Evolutionary conservation across 2,329 filamentous ascomycete genomes (phyloP), one percentile per base, ranked within the genome.

Genomic region (Parastagonospora avenae): DNA sequence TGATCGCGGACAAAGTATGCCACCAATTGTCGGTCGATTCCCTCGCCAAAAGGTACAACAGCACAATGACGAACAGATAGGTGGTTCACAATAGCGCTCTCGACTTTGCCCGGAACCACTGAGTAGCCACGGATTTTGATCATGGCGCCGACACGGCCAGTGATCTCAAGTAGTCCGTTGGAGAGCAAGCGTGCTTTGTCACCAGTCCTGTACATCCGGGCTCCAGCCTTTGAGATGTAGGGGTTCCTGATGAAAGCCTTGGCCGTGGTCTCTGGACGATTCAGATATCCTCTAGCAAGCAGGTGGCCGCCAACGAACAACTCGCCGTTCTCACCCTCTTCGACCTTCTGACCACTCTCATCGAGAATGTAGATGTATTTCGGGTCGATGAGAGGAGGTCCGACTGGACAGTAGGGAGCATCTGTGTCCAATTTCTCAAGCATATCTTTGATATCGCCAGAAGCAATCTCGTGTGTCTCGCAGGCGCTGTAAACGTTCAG

Each of bases 401-500:
- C 90, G 10, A 92, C 89, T 0, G 90, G 88, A 58, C 89, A 91
- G 56, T 90, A 89, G 1, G 81, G 77, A 1, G 83, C 77, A 39
- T 88, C 81, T n/a, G 80, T 77, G 44, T 86, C 74, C 29, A 78
- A 57, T 39, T 68, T 67, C n/a, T 63, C 79, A 29, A 90, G 71
- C 71, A 91, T 89, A 1, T 85, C 81, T 48, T 80, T 78, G 58
- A 92, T 87, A 61, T 92, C 89, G 35, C 89, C 89, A 57, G 87
- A 91, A 1, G 89, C 88, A 54, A 90, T 86, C 72, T 92, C 89
- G 57, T 92, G 89, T 0, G 90, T 92, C 71, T 93, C 90, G 64
- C 89, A 91, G 12, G 89, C 89, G 65, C 88, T 91, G 75, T 93
- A 93, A 62, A 88, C 89, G 61, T 92, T 93, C 54, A 92, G 82